Evolutionary conservation across 2,329 filamentous ascomycete genomes (phyloP), one percentile per base, ranked within the genome.

Genomic region (Colletotrichum shisoi): DNA sequence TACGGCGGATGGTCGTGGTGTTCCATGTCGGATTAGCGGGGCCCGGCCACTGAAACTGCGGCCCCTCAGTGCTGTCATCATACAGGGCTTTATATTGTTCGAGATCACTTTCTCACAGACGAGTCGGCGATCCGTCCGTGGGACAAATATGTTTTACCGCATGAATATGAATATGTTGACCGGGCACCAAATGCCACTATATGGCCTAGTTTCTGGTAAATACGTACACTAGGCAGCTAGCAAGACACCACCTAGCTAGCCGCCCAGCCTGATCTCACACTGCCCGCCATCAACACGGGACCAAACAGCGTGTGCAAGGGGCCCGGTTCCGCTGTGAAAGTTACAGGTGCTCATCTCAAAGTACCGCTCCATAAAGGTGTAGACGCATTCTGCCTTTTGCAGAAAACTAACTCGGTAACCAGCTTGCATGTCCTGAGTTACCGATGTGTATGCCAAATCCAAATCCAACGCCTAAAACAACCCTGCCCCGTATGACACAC

Each of bases 401-500:
- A 37, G 24, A 53, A 27, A 27, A 67, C 39, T 45, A 57, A 57
- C 24, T 62, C 52, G 63, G 51, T 42, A 44, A 48, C 51, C n/a
- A 48, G 19, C 57, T 45, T 45, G 57, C 52, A 45, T 52, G 51
- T 34, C 63, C 31, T 34, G 40, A 46, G 46, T 51, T 62, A 39
- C 66, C 59, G 27, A 24, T 58, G 13, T 39, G 46, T 62, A 56
- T 61, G 57, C 53, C 45, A 42, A 68, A 67, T 52, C 40, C 62
- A 53, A 57, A 54, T 44, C 15, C 52, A 63, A 68, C 63, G 63
- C 66, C 66, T 4, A 52, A 57, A 48, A 21, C 49, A 66, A 57
- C 19, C 52, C 45, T 46, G 58, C 52, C 44, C 24, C 57, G 44
- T 46, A 53, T 42, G 40, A 45, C 21, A 44, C n/a, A 21, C 3